Percentiles rank a stretch among this genome's conserved stretches.
phyloP scores from a whole-genome alignment of 2,329 filamentous ascomycete species.

The Metarhizium brunneum region DNA sequence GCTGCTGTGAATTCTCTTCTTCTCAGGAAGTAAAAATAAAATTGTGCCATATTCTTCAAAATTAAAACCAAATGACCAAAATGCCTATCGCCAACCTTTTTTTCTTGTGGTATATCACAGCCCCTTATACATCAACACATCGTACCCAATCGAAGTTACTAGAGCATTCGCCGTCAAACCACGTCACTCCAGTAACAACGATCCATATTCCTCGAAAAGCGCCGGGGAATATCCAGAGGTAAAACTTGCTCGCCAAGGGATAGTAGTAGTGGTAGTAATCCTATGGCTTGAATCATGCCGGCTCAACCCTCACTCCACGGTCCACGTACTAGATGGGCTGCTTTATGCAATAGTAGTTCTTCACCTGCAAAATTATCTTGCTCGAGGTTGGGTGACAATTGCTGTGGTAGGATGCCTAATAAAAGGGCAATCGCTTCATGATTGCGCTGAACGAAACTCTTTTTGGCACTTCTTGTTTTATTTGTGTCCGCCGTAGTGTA shows the following conservation, averaged over 20 bases:
- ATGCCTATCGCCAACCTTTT: not conserved
- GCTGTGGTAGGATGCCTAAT: no score
- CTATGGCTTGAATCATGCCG: no score
- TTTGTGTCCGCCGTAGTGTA: not conserved
- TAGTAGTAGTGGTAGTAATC: no score
- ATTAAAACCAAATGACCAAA: not conserved
- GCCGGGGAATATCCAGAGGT: no score
- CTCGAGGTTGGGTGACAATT: no score
- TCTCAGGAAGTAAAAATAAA: not conserved
- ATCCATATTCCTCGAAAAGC: no score
- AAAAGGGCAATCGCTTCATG: no score
- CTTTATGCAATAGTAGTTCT: no score
- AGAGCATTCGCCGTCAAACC: not conserved
- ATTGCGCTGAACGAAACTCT: not conserved
- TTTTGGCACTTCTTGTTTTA: not conserved
- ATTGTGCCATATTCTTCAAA: not conserved
- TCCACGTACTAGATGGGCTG: no score
- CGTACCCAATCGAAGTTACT: not conserved
- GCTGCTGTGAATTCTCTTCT: not conserved
- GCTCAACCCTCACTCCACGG: no score
- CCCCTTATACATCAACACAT: not conserved
- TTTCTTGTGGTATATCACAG: not conserved
- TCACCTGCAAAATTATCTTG: no score
- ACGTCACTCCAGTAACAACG: not conserved
- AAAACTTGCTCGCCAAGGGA: no score